A percentile compares a stretch with the other conserved stretches of the same genome.
Evolutionary conservation across 2,329 filamentous ascomycete genomes (phyloP).

Genomic region (Mariannaea sp.): DNA sequence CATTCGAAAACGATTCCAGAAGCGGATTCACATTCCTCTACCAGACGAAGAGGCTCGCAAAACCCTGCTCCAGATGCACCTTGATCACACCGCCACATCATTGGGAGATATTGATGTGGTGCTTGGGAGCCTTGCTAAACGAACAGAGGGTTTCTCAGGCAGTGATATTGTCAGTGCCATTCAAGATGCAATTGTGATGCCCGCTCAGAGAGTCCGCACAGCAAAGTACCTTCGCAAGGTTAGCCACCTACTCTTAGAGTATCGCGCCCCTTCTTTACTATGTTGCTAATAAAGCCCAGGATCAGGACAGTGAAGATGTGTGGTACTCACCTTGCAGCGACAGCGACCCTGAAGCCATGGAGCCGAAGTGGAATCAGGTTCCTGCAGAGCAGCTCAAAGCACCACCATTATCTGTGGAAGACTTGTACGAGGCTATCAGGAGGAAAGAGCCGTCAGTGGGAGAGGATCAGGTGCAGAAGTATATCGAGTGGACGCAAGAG

Average conservation of each 20-base stretch:
- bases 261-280: too few relatives aligned
- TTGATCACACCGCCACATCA: conserved; percentile 6
- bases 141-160: conserved; percentile 11
- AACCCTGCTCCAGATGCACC: conserved; percentile 19
- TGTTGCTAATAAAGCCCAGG: not conserved
- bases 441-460: conserved; percentile 10
- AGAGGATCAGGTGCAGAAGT: conserved; percentile 16
- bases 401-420: conserved; percentile 5
- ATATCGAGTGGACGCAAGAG: conserved; percentile 12
- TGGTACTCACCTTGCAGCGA: conserved; percentile 21
- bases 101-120: not conserved
- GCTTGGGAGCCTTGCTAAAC: conserved; percentile 4
- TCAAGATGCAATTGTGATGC: conserved; percentile 19
- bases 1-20: conserved; percentile 16
- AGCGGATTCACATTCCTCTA: conserved; percentile 17
- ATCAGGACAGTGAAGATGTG: conserved; percentile 12
- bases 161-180: conserved; percentile 17
- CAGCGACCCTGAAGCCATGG: not conserved
- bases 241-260: not conserved
- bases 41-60: conserved; percentile 11
- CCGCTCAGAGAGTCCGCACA: conserved; percentile 12
- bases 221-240: conserved; percentile 21
- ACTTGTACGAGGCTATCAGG: conserved; percentile 3
- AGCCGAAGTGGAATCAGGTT: conserved; percentile 19
- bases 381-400: conserved; percentile 16